Conservation (phyloP, 2,329 filamentous ascomycete species). For the Colletotrichum neosansevieriae region DNA sequence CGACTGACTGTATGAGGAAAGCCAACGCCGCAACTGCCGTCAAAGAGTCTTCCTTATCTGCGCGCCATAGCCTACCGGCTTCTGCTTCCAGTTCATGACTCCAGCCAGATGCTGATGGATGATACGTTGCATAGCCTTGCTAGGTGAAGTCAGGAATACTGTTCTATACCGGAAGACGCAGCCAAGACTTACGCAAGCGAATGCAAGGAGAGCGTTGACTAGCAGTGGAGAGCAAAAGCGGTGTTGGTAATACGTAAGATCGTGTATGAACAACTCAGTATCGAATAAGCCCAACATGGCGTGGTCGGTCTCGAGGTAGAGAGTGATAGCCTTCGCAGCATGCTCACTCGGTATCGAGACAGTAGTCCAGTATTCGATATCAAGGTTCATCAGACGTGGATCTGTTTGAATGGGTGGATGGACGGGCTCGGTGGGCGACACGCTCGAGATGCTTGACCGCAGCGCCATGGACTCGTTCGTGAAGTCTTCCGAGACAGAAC, state of each 20-base stretch:
- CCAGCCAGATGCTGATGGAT: constrained; percentile 31
- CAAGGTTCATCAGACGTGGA: constrained; percentile 45
- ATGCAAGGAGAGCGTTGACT: constrained; percentile 51
- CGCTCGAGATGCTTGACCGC: constrained; percentile 37
- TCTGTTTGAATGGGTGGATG: constrained; percentile 42
- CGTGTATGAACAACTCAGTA: constrained; percentile 49
- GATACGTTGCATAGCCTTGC: constrained; percentile 32
- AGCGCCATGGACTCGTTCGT: background rate
- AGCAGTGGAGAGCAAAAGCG: constrained; percentile 51
- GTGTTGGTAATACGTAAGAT: constrained; percentile 44
- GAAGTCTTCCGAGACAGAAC: background rate
- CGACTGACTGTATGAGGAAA: constrained; percentile 30
- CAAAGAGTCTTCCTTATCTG: constrained; percentile 29
- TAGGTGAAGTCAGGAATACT: background rate
- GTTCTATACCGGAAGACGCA: background rate
- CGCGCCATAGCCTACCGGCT: constrained; percentile 31
- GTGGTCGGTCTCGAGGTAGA: constrained; percentile 54
- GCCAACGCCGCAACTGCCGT: constrained; percentile 27
- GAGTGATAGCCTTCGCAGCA: constrained; percentile 49
- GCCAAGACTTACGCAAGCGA: constrained; percentile 49
- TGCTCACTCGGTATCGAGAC: constrained; percentile 47
- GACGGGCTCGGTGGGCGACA: constrained; percentile 39
- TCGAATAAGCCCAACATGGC: constrained; percentile 53
- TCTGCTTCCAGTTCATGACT: constrained; percentile 33
- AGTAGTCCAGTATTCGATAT: constrained; percentile 51